Percentiles rank a stretch among this genome's conserved stretches.
Conservation (phyloP, 306 rosid genomes). For the Mimosa pudica region DNA sequence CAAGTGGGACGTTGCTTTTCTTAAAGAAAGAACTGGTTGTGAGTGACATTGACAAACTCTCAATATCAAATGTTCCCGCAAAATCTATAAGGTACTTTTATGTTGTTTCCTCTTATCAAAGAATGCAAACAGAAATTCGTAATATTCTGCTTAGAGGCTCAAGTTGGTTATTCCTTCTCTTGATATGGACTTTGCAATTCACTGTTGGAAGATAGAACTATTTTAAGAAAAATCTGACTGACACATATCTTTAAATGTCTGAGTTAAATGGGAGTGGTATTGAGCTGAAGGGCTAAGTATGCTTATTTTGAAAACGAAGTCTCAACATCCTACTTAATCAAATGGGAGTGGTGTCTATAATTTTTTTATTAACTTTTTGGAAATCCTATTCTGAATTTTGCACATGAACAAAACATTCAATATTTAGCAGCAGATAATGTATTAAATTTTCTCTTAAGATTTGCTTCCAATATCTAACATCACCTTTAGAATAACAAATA, state of each 20-base stretch:
- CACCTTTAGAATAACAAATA: background rate
- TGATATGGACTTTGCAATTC: conserved; percentile 10
- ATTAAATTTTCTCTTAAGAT: background rate
- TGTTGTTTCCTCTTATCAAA: conserved; percentile 11
- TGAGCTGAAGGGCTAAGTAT: conserved; percentile 7
- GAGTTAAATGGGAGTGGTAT: background rate
- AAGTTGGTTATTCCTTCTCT: conserved; percentile 33
- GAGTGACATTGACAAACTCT: conserved; percentile 91
- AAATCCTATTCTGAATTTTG: background rate
- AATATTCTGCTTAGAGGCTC: background rate
- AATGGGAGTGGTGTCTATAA: background rate
- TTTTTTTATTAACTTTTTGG: background rate
- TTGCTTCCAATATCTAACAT: conserved; percentile 6
- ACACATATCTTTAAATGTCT: conserved; percentile 19
- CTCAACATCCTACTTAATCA: conserved; percentile 4
- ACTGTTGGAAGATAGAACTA: background rate
- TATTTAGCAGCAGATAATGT: conserved; percentile 11
- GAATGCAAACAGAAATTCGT: background rate
- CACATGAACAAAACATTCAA: background rate
- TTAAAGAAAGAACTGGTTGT: conserved; percentile 78
- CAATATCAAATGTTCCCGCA: conserved; percentile 88
- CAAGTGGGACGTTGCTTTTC: conserved; percentile 82
- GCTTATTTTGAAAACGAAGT: conserved; percentile 4
- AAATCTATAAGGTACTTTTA: conserved; percentile 65
- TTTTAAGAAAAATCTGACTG: background rate